These are phyloP conservation scores for Xylaria sp. DNA, from an alignment of 2,329 filamentous ascomycete species.

Conservation along the genomic window DNA sequence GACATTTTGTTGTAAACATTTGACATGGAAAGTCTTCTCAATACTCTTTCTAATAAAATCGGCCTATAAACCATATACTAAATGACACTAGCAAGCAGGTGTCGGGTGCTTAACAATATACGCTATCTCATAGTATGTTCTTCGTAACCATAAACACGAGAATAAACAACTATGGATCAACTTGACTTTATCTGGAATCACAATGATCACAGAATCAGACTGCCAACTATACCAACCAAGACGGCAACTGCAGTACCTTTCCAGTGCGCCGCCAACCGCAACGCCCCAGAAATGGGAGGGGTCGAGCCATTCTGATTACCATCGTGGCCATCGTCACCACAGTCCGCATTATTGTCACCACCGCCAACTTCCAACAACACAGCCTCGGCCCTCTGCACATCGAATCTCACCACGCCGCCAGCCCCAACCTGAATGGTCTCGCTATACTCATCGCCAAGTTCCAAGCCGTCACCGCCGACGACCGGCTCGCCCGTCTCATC, in stretches of 20 bases:
- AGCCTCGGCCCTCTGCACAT: slow-evolving; percentile 39
- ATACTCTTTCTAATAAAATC: too few relatives aligned
- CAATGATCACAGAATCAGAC: slow-evolving; percentile 7
- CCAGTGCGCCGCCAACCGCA: neutral
- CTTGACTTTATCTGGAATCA: too few relatives aligned
- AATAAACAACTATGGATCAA: too few relatives aligned
- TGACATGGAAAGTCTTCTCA: too few relatives aligned
- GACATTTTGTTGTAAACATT: too few relatives aligned
- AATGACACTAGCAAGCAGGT: too few relatives aligned
- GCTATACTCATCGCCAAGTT: slow-evolving; percentile 19
- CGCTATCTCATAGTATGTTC: too few relatives aligned
- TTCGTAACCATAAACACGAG: too few relatives aligned
- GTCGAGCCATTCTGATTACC: neutral
- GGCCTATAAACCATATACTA: too few relatives aligned
- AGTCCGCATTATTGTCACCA: neutral
- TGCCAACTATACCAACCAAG: neutral
- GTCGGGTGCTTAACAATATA: too few relatives aligned
- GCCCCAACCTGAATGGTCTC: slow-evolving; percentile 38
- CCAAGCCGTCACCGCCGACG: slow-evolving; percentile 23
- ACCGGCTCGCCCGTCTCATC: slow-evolving; percentile 33
- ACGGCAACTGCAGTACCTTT: slow-evolving; percentile 1
- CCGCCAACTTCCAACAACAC: slow-evolving; percentile 39
- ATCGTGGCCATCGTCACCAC: neutral
- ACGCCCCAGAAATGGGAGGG: neutral
- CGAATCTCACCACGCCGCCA: slow-evolving; percentile 36